Conservation (phyloP, 1,284 basidiomycete species). For the Cryptococcus maquisensis region DNA sequence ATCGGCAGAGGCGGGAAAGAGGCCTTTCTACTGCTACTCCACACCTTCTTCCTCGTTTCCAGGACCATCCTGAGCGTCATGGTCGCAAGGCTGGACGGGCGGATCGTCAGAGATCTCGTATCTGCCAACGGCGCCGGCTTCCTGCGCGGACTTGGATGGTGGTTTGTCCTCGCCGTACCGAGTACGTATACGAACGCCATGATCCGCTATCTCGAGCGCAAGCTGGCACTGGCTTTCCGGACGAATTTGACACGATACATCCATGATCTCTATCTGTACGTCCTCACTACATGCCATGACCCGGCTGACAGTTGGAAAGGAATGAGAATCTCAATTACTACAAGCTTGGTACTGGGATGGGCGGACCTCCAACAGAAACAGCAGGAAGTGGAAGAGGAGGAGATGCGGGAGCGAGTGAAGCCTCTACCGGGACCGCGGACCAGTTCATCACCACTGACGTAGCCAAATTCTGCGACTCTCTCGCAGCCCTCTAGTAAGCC, state of each 20-base stretch:
- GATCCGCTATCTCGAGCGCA: constrained; percentile 89
- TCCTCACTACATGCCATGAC: not conserved
- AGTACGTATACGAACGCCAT: constrained; percentile 95
- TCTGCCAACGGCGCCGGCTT: constrained; percentile 84
- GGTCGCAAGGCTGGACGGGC: constrained; percentile 84
- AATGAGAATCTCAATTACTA: constrained; percentile 55
- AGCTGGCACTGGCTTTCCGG: constrained; percentile 76
- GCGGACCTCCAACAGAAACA: constrained; percentile 22
- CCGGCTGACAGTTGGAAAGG: constrained; percentile 13
- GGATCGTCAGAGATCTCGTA: constrained; percentile 83
- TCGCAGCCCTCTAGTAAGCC: constrained; percentile 81
- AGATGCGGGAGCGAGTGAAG: constrained; percentile 48
- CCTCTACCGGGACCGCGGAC: constrained; percentile 65
- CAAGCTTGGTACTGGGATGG: constrained; percentile 50
- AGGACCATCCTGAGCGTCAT: constrained; percentile 81
- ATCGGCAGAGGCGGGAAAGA: constrained; percentile 67
- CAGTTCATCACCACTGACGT: constrained; percentile 93
- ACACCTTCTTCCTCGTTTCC: constrained; percentile 82
- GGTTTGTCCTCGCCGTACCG: constrained; percentile 87
- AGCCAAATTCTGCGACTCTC: constrained; percentile 80
- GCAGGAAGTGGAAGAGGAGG: constrained; percentile 1
- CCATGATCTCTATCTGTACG: constrained; percentile 83
- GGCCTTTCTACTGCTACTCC: constrained; percentile 67
- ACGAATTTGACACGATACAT: constrained; percentile 86
- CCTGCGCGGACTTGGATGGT: constrained; percentile 72